phyloP scores from a whole-genome alignment of 805 yeast genomes.

The Ogataea ganodermae region DNA sequence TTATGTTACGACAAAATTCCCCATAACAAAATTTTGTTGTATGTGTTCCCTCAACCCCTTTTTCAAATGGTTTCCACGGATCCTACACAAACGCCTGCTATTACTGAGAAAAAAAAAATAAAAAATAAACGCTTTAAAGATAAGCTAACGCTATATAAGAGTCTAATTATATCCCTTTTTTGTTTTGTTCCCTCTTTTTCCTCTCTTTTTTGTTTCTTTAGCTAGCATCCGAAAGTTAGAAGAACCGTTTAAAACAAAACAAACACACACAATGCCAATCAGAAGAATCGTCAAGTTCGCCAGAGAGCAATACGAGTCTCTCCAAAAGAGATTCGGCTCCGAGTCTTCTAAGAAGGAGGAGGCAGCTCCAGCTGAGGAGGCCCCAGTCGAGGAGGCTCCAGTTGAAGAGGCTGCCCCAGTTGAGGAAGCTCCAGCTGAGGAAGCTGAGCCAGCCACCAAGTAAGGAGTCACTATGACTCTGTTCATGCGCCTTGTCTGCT shows the following conservation, averaged over 20 bases:
- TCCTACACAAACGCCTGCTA: conserved; percentile 4
- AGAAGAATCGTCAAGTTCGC: conserved; percentile 35
- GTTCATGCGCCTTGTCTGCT: conserved; percentile 3
- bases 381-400: conserved; percentile 20
- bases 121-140: conserved; percentile 15
- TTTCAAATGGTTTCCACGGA: conserved; percentile 4
- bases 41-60: conserved; percentile 13
- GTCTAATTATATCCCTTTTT: conserved; percentile 8
- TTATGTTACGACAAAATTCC: conserved; percentile 15
- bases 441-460: conserved; percentile 19
- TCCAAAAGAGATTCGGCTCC: conserved; percentile 33
- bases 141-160: conserved; percentile 13
- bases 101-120: background rate
- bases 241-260: conserved; percentile 2
- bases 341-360: conserved; percentile 19
- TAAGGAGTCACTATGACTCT: conserved; percentile 5
- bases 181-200: background rate
- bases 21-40: conserved; percentile 19
- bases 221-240: conserved; percentile 5
- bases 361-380: conserved; percentile 21
- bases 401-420: conserved; percentile 23
- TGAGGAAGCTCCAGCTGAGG: conserved; percentile 15
- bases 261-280: conserved; percentile 33
- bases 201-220: conserved; percentile 3
- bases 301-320: conserved; percentile 34